These are phyloP conservation scores for Fusarium staphyleae DNA, from an alignment of 2,329 filamentous ascomycete genomes.

Conservation along the genomic window DNA sequence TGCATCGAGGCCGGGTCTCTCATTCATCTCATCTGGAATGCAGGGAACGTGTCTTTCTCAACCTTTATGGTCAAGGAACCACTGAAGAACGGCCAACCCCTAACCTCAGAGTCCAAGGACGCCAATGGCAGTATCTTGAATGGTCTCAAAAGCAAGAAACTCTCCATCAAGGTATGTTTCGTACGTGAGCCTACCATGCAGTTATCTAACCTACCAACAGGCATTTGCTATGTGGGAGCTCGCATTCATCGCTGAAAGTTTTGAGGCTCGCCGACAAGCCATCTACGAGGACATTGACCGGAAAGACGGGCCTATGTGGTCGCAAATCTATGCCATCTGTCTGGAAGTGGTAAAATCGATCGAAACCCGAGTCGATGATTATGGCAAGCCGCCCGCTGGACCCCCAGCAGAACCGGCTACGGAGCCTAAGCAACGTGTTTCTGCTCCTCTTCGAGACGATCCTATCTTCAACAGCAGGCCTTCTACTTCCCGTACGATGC, in stretches of 20 bases:
- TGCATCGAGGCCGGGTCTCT: conserved; percentile 69
- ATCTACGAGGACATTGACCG: conserved; percentile 91
- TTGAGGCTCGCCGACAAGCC: conserved; percentile 75
- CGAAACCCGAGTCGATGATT: conserved; percentile 69
- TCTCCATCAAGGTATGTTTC: conserved; percentile 69
- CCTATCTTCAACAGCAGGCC: conserved; percentile 53
- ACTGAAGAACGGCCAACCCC: conserved; percentile 81
- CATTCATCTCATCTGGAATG: conserved; percentile 76
- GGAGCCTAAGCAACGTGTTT: conserved; percentile 46
- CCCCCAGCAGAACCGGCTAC: conserved; percentile 44
- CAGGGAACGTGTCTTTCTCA: conserved; percentile 79
- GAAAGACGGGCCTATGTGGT: conserved; percentile 80
- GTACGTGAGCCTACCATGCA: neutral
- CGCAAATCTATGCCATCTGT: conserved; percentile 75
- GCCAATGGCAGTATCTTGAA: conserved; percentile 89
- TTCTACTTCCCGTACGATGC: conserved; percentile 47
- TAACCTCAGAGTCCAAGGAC: conserved; percentile 86
- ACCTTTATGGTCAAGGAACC: conserved; percentile 82
- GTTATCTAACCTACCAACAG: conserved; percentile 49
- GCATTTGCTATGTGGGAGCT: conserved; percentile 93
- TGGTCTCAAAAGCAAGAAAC: conserved; percentile 83
- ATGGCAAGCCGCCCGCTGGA: conserved; percentile 55
- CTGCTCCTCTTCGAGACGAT: conserved; percentile 54
- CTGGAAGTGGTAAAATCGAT: conserved; percentile 73
- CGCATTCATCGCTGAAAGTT: conserved; percentile 77